Evolutionary conservation across 2,329 filamentous ascomycete genomes (phyloP).

Genomic region (Apiospora marii): DNA sequence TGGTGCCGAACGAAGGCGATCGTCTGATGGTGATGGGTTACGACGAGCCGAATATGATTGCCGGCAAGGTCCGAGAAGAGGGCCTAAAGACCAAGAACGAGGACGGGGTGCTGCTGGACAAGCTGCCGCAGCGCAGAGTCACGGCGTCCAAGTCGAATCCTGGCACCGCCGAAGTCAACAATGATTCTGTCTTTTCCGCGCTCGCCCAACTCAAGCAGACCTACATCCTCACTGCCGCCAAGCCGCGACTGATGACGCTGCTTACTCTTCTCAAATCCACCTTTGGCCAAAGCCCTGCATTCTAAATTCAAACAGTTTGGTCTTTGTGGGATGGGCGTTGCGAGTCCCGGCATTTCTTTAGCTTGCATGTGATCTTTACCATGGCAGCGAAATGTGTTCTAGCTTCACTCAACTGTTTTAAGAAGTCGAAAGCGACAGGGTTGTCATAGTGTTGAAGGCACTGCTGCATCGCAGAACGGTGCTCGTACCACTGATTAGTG

Average conservation of each 20-base stretch:
- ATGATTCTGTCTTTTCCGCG: constrained; percentile 75
- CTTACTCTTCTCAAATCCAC: constrained; percentile 86
- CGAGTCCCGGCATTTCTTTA: no score
- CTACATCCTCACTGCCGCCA: constrained; percentile 86
- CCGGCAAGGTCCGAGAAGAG: constrained; percentile 77
- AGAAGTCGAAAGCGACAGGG: no score
- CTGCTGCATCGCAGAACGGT: no score
- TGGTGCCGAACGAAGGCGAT: constrained; percentile 95
- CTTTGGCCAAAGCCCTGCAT: no score
- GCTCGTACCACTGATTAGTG: no score
- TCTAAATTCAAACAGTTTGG: no score
- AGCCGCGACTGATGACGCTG: constrained; percentile 88
- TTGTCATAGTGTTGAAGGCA: no score
- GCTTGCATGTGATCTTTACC: no score
- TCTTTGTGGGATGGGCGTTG: no score
- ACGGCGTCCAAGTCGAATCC: constrained; percentile 67
- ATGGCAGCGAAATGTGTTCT: no score
- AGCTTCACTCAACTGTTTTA: no score
- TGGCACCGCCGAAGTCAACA: constrained; percentile 54
- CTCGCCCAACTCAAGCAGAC: constrained; percentile 94
- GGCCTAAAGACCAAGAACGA: constrained; percentile 65
- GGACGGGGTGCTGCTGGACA: constrained; percentile 63
- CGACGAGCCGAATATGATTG: constrained; percentile 88
- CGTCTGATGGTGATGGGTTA: constrained; percentile 98
- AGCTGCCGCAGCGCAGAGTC: constrained; percentile 79